Evolutionary conservation across 2,329 filamentous ascomycete species (phyloP).

Genomic region (Botryotinia calthae): DNA sequence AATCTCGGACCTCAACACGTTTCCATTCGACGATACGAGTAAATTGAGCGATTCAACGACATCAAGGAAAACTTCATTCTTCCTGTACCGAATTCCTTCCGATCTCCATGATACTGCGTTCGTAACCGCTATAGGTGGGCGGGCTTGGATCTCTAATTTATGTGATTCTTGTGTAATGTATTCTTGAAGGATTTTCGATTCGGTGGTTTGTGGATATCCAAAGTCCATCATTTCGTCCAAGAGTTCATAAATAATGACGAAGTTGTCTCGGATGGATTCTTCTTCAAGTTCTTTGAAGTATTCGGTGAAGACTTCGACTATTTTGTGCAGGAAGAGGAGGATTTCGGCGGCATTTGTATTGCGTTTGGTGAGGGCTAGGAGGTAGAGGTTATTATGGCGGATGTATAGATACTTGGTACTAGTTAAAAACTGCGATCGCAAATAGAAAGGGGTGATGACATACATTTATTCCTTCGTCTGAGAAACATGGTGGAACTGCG

Average conservation of each 20-base stretch:
- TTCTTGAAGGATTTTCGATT: constrained; percentile 97
- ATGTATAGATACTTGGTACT: constrained; percentile 86
- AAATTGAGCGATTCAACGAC: constrained; percentile 96
- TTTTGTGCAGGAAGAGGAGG: constrained; percentile 93
- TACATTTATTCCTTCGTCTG: constrained; percentile 97
- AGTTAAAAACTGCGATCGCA: constrained; percentile 24
- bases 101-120: constrained; percentile 98
- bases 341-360: constrained; percentile 99
- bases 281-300: constrained; percentile 99
- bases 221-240: constrained; percentile 99
- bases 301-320: constrained; percentile 98
- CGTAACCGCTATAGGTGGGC: constrained; percentile 94
- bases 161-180: constrained; percentile 99
- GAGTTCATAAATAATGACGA: constrained; percentile 97
- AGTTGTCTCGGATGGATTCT: constrained; percentile 98
- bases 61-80: constrained; percentile 98
- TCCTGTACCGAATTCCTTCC: constrained; percentile 96
- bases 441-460: constrained; percentile 36
- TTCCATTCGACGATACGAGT: constrained; percentile 89
- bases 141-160: constrained; percentile 94
- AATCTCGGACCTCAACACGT: constrained; percentile 93
- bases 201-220: constrained; percentile 96
- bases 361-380: constrained; percentile 94
- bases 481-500: constrained; percentile 95
- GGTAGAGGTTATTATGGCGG: constrained; percentile 97